Base-by-base conservation (phyloP, 805 yeast genomes). In the Ogataea trehalophila region DNA sequence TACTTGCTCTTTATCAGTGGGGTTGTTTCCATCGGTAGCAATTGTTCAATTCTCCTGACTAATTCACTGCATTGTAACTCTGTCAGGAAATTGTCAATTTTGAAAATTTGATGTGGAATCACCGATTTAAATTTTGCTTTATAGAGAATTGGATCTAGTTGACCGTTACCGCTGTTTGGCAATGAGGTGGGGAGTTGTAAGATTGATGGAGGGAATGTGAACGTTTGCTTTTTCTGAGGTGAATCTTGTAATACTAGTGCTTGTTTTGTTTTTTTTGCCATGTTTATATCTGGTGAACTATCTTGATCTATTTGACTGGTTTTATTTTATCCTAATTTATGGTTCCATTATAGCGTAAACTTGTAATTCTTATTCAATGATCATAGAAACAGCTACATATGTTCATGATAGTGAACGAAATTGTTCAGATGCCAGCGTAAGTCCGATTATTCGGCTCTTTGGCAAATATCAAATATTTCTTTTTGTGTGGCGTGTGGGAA, bases 1-100 rank as follows among this genome's bases (percentile, higher is more conserved):
- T 70, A 73, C 51, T 69, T 76, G 33, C 76, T 71, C 48, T 76
- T 76, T 9, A 70, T 59, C 45, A 71, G 48, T 2, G 79, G 81
- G 0, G 81, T 78, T 0, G 80, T 77, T 48, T 68, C 77, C 16
- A 78, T 33, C 5, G 49, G 55, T 17, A 59, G 41, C 2, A 43
- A 36, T 1, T 44, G 46, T 35, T 58, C 60, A 38, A 72, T 66
- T 15, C 31, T 34, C 16, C 54, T 49, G 13, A 75, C 69, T 42
- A 75, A 49, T 37, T 71, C 76, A 42, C 65, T 55, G 55, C 79
- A 74, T 39, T 72, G 55, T 11, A 63, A 63, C 7, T 52, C 50
- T 8, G 63, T 49, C 54, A 75, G 63, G 52, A 74, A 74, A 33
- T 70, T 69, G 13, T 66, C 65, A 8, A 75, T 66, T 20, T 64